Evolutionary conservation across 2,329 filamentous ascomycete species (phyloP).

Genomic region (Phyllosticta citriasiana): DNA sequence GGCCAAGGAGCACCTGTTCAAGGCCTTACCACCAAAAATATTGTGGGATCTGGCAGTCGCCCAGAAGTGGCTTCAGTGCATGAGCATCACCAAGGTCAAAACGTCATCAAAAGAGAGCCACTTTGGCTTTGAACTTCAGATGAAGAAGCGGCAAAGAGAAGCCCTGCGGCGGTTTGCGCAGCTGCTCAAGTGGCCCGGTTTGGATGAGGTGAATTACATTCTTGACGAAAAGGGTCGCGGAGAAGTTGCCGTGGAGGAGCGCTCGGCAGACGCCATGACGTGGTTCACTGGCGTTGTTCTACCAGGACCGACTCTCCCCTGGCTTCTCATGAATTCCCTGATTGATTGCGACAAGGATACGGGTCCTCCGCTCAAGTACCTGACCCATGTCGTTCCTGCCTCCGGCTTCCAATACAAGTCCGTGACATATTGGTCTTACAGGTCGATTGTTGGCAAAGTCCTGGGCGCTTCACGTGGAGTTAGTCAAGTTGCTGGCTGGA

Average conservation of each 20-base stretch:
- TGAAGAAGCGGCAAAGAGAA: conserved; percentile 58
- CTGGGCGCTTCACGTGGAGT: conserved; percentile 57
- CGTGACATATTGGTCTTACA: conserved; percentile 67
- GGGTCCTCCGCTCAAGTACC: conserved; percentile 53
- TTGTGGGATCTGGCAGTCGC: conserved; percentile 66
- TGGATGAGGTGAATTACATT: conserved; percentile 52
- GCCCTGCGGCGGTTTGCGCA: conserved; percentile 59
- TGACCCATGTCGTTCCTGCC: conserved; percentile 58
- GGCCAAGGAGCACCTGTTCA: conserved; percentile 54
- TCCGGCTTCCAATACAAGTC: conserved; percentile 69
- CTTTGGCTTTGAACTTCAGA: conserved; percentile 54
- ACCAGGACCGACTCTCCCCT: conserved; percentile 60
- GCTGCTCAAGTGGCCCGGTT: conserved; percentile 69
- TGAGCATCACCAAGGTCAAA: conserved; percentile 53
- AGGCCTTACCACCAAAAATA: conserved; percentile 58
- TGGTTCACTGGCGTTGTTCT: conserved; percentile 67
- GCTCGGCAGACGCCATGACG: conserved; percentile 63
- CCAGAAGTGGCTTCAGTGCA: conserved; percentile 60
- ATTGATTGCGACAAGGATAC: conserved; percentile 65
- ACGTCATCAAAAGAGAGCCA: conserved; percentile 31
- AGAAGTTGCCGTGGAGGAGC: conserved; percentile 43
- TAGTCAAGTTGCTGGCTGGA: conserved; percentile 60
- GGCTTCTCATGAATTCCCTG: conserved; percentile 68
- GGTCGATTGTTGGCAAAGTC: conserved; percentile 65
- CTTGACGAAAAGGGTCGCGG: conserved; percentile 48